phyloP scores from a whole-genome alignment of 441 rosid genomes.

The Biscutella laevigata region DNA sequence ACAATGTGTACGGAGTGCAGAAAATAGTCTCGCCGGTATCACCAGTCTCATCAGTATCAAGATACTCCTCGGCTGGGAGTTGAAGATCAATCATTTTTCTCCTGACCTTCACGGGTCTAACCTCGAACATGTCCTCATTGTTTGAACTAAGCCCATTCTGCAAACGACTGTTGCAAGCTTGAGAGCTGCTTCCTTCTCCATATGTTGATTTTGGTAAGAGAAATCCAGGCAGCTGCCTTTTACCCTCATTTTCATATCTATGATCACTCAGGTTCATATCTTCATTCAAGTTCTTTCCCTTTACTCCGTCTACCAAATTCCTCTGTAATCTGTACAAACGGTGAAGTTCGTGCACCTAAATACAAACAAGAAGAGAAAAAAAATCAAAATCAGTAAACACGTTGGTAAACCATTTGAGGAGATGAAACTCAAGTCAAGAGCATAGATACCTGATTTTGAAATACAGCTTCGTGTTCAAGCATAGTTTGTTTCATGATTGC shows the following conservation, averaged over 20 bases:
- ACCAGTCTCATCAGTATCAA: constrained; percentile 53
- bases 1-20: background rate
- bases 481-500: constrained; percentile 54
- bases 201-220: constrained; percentile 37
- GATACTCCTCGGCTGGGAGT: constrained; percentile 76
- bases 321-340: constrained; percentile 71
- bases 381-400: background rate
- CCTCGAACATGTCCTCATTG: constrained; percentile 40
- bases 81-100: constrained; percentile 78
- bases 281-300: constrained; percentile 42
- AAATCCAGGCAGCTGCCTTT: constrained; percentile 44
- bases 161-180: constrained; percentile 38
- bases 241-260: constrained; percentile 47
- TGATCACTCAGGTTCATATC: constrained; percentile 36
- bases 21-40: constrained; percentile 32
- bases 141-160: constrained; percentile 42
- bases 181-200: constrained; percentile 49
- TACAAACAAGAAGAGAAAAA: background rate
- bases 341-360: constrained; percentile 76
- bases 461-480: constrained; percentile 74
- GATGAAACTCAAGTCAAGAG: background rate
- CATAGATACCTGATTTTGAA: constrained; percentile 59
- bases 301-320: constrained; percentile 61
- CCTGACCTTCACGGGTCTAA: constrained; percentile 47
- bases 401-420: background rate